phyloP scores from a whole-genome alignment of 306 rosid species.

The Pterocarpus macrocarpus region DNA sequence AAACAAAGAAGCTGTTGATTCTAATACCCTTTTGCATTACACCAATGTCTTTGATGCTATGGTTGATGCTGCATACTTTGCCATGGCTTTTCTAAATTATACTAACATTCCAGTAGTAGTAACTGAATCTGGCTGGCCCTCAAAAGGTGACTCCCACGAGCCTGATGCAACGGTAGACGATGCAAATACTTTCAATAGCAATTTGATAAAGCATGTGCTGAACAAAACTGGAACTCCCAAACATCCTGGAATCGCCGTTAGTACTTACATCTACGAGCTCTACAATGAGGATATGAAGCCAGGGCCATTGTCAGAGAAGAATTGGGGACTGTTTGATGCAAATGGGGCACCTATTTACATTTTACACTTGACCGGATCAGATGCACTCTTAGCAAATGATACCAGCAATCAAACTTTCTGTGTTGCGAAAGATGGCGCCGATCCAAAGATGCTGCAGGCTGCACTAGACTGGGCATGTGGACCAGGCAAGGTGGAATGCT shows the following conservation, averaged over 20 bases:
- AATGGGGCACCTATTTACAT: constrained; percentile 73
- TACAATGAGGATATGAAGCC: constrained; percentile 78
- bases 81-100: constrained; percentile 81
- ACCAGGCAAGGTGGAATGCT: constrained; percentile 91
- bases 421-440: constrained; percentile 77
- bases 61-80: constrained; percentile 82
- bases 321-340: constrained; percentile 83
- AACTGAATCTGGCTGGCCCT: constrained; percentile 92
- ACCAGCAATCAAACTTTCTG: constrained; percentile 78
- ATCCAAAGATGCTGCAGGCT: constrained; percentile 90
- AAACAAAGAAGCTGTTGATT: constrained; percentile 86
- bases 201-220: constrained; percentile 75
- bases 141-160: constrained; percentile 68
- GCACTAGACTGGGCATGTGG: constrained; percentile 99
- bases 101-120: constrained; percentile 76
- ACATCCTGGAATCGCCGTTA: constrained; percentile 74
- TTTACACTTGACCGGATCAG: constrained; percentile 73
- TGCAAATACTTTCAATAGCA: constrained; percentile 88
- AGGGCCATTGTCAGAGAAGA: constrained; percentile 75
- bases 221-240: constrained; percentile 89
- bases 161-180: constrained; percentile 86
- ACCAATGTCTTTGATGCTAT: constrained; percentile 85
- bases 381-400: constrained; percentile 73
- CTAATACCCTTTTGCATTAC: constrained; percentile 84
- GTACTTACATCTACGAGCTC: constrained; percentile 82